Conservation (phyloP, 257 asterid genomes). For the Solanum pennellii region DNA sequence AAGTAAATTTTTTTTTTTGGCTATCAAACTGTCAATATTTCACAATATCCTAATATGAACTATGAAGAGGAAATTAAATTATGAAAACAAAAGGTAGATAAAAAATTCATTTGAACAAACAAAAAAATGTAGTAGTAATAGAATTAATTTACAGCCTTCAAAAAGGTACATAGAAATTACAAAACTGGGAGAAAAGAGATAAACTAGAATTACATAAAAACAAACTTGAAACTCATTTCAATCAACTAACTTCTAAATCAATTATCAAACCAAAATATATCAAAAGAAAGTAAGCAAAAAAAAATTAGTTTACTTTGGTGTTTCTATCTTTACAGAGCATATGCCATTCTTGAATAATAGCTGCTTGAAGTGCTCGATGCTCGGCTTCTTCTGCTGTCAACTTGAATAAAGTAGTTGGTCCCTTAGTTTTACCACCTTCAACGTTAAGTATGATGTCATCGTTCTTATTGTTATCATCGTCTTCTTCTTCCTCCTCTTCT, state of each 20-base stretch:
- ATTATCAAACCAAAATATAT: not conserved
- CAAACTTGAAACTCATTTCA: not conserved
- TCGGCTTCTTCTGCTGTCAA: slow-evolving; percentile 73
- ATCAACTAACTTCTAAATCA: not conserved
- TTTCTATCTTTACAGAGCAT: slow-evolving; percentile 61
- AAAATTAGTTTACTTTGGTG: slow-evolving; percentile 30
- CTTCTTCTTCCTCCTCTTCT: slow-evolving; percentile 24
- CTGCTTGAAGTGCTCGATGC: slow-evolving; percentile 78
- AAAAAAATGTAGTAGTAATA: not conserved
- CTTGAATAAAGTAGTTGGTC: slow-evolving; percentile 53
- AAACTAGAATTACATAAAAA: not conserved
- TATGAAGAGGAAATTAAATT: not conserved
- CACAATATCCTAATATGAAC: not conserved
- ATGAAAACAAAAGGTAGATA: not conserved
- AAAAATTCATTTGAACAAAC: not conserved
- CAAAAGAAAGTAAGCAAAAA: not conserved
- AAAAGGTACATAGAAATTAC: not conserved
- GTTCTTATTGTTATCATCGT: slow-evolving; percentile 11
- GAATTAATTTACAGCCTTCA: not conserved
- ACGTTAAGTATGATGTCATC: slow-evolving; percentile 18
- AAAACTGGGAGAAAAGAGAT: not conserved
- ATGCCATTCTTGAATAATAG: slow-evolving; percentile 85
- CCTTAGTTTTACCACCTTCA: slow-evolving; percentile 40
- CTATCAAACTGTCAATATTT: too few relatives aligned
- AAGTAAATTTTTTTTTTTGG: too few relatives aligned